Conservation (phyloP, 2,329 filamentous ascomycete species). For the Calonectria multiphialidica region DNA sequence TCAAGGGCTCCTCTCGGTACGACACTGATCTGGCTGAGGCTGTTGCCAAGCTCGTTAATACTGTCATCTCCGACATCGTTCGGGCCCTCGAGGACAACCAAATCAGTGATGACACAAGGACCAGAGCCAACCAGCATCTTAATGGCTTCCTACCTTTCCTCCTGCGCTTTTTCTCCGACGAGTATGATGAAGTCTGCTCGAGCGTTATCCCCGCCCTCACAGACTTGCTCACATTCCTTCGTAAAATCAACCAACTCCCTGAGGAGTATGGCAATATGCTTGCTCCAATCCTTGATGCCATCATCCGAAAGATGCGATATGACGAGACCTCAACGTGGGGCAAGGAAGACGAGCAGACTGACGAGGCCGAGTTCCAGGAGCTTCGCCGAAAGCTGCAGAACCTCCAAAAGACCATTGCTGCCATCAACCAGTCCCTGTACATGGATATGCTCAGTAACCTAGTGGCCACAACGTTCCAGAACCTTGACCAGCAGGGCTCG, state of each 20-base stretch:
- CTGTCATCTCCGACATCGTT: constrained; percentile 87
- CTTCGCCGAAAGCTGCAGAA: constrained; percentile 90
- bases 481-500: constrained; percentile 78
- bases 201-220: constrained; percentile 94
- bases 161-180: constrained; percentile 94
- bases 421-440: constrained; percentile 89
- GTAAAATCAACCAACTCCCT: constrained; percentile 82
- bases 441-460: constrained; percentile 89
- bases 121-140: constrained; percentile 84
- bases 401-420: constrained; percentile 91
- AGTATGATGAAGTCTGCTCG: constrained; percentile 98
- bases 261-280: constrained; percentile 85
- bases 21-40: constrained; percentile 96
- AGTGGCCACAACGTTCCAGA: constrained; percentile 88
- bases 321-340: constrained; percentile 96
- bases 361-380: constrained; percentile 97
- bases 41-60: constrained; percentile 96
- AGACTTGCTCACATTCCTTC: constrained; percentile 90
- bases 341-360: constrained; percentile 92
- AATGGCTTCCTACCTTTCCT: constrained; percentile 88
- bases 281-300: constrained; percentile 88
- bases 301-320: constrained; percentile 96
- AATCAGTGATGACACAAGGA: constrained; percentile 72
- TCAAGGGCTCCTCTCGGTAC: constrained; percentile 85
- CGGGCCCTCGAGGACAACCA: constrained; percentile 80